Percentiles rank a stretch among this genome's conserved stretches.
Evolutionary conservation across 2,329 filamentous ascomycete species (phyloP).

Genomic region (Pseudogymnoascus pannorum): DNA sequence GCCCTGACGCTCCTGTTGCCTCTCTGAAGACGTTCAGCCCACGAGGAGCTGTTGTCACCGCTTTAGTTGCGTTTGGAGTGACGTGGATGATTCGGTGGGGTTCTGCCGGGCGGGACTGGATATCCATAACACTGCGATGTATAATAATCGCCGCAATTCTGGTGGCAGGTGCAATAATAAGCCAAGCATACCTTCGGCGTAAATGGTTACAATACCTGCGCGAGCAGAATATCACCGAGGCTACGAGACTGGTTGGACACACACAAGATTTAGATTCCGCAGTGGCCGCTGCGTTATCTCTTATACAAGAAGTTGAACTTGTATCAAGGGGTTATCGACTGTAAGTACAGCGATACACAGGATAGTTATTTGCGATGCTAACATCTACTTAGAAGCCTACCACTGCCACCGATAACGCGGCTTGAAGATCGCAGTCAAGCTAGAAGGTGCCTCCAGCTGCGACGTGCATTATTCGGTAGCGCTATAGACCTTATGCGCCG

Average conservation of each 20-base stretch:
- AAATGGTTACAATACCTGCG: conserved; percentile 77
- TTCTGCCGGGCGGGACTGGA: conserved; percentile 49
- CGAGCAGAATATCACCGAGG: conserved; percentile 63
- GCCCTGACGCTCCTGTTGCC: background rate
- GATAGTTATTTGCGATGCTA: conserved; percentile 14
- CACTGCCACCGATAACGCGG: conserved; percentile 84
- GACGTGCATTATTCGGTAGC: conserved; percentile 64
- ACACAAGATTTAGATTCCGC: conserved; percentile 77
- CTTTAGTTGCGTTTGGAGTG: conserved; percentile 48
- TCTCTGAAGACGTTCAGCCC: conserved; percentile 39
- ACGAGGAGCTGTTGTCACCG: conserved; percentile 60
- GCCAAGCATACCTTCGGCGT: conserved; percentile 66
- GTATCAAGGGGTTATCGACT: conserved; percentile 86
- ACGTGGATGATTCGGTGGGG: conserved; percentile 65
- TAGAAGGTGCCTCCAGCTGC: conserved; percentile 71
- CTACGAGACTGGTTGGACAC: conserved; percentile 60
- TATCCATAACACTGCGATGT: conserved; percentile 34
- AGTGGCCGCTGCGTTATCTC: conserved; percentile 65
- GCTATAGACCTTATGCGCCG: conserved; percentile 63
- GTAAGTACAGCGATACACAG: conserved; percentile 40
- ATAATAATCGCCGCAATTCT: conserved; percentile 42
- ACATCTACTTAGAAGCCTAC: conserved; percentile 59
- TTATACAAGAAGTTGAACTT: conserved; percentile 92
- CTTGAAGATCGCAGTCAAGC: conserved; percentile 76
- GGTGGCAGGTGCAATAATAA: conserved; percentile 45